Evolutionary conservation across 2,329 filamentous ascomycete species (phyloP), one percentile per base, ranked within the genome.

Genomic region (Fusarium sp.): DNA sequence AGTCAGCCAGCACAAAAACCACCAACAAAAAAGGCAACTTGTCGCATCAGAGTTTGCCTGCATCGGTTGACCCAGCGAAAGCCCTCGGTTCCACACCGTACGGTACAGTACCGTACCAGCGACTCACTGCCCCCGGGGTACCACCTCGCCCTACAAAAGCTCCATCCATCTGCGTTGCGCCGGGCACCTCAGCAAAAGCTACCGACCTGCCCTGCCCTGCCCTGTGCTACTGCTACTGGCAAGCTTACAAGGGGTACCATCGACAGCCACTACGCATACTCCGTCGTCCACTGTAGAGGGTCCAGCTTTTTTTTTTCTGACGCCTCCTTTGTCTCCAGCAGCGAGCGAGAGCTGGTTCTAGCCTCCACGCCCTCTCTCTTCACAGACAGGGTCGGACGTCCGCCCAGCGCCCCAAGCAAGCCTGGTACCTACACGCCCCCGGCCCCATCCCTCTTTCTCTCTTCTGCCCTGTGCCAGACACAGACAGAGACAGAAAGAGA

Each of bases 61-160:
- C 66, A 77, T 75, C 68, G 72, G 72, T 77, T 76, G 74, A 77
- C 72, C 76, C 76, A 77, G 76, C 68, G 72, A 74, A 78, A 75
- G 68, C 76, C 74, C 65, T 74, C 65, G 69, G 76, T 77, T 77
- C 76, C 76, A 78, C 76, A 75, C 65, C 65, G 45, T 72, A 59
- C 61, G 31, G 48, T 31, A 50, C 41, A 50, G 45, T 27, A 52
- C 43, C 62, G 45, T 27, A 50, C 43, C 62, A 58, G 67, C 71
- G 67, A 73, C 71, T 73, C 63, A 73, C 72, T 70, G 52, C 68
- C 59, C 60, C 60, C 63, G 22, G 65, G 62, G 65, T 69, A 54
- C 61, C 68, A 57, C 63, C 48, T 45, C 56, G 56, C 56, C 56
- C 60, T 43, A 54, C 35, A 18, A 29, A 64, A 35, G 27, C 48